Evolutionary conservation across 331 rosid species (phyloP).

Genomic region (Saraca asoca): DNA sequence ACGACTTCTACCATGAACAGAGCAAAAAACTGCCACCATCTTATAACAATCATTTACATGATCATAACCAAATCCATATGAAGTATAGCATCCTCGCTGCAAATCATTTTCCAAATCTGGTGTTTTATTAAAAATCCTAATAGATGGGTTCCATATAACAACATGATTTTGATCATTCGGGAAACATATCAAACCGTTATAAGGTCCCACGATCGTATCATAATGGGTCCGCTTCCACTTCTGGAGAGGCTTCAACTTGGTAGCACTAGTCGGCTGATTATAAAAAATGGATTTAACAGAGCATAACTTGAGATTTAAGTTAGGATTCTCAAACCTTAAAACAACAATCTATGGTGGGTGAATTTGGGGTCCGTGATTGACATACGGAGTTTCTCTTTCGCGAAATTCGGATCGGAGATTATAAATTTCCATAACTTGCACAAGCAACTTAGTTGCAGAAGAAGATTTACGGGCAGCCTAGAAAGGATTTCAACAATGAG

Average conservation of each 20-base stretch:
- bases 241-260: constrained; percentile 12
- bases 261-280: background rate
- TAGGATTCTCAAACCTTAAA: background rate
- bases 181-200: constrained; percentile 42
- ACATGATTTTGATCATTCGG: background rate
- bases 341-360: background rate
- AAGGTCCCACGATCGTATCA: constrained; percentile 34
- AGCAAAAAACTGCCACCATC: constrained; percentile 35
- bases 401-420: constrained; percentile 42
- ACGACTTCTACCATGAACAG: background rate
- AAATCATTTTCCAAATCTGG: constrained; percentile 11
- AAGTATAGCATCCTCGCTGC: background rate
- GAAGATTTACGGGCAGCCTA: constrained; percentile 30
- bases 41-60: constrained; percentile 27
- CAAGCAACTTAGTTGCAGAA: constrained; percentile 22
- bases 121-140: constrained; percentile 15
- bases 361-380: constrained; percentile 1
- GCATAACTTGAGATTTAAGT: background rate
- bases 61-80: constrained; percentile 40
- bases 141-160: constrained; percentile 44
- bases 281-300: constrained; percentile 16
- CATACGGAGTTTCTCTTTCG: constrained; percentile 14
- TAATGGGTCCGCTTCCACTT: background rate
- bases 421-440: constrained; percentile 40
- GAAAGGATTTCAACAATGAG: constrained; percentile 37